phyloP scores from a whole-genome alignment of 345 rosid genomes.

The Pistacia integerrima region DNA sequence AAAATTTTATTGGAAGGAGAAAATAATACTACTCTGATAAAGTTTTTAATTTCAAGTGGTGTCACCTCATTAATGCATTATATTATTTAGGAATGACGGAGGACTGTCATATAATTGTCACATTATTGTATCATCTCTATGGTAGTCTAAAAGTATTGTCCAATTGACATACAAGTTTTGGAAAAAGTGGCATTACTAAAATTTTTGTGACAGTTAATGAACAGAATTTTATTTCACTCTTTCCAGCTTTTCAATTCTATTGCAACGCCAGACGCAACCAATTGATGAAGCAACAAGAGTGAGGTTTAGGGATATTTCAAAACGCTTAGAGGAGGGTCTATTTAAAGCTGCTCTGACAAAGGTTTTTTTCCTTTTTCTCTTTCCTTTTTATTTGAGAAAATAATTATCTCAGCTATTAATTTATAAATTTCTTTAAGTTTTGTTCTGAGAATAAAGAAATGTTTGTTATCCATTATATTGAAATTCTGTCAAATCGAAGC shows the following conservation, averaged over 20 bases:
- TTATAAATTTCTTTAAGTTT: not conserved
- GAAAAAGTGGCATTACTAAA: not conserved
- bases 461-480: not conserved
- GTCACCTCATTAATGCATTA: too few species aligned
- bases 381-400: not conserved
- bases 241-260: conserved; percentile 51
- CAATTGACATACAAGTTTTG: too few species aligned
- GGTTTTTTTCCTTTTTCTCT: conserved; percentile 41
- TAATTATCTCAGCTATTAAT: conserved; percentile 1
- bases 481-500: not conserved
- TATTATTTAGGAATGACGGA: too few species aligned
- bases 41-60: too few species aligned
- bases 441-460: too few species aligned
- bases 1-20: conserved; percentile 38
- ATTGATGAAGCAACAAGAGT: conserved; percentile 46
- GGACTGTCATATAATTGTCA: too few species aligned
- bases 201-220: not conserved
- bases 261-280: conserved; percentile 50
- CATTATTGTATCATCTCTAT: too few species aligned
- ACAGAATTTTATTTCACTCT: conserved; percentile 15
- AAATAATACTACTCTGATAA: conserved; percentile 14
- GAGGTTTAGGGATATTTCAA: conserved; percentile 60
- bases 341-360: conserved; percentile 64
- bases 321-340: conserved; percentile 87
- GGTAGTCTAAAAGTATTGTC: too few species aligned